phyloP scores from a whole-genome alignment of 345 rosid genomes.

The Eucalyptus pauciflora region DNA sequence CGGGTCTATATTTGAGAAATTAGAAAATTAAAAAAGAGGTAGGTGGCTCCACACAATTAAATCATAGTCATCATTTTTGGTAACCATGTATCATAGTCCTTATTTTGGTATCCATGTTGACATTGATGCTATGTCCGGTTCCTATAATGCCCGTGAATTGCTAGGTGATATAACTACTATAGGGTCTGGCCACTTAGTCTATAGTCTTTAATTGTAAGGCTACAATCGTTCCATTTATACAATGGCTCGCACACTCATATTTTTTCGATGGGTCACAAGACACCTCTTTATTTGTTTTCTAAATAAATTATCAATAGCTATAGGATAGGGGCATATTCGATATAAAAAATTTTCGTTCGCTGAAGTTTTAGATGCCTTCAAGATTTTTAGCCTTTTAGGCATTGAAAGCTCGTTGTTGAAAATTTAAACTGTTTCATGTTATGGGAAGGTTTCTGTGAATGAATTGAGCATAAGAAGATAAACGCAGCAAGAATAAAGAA shows the following conservation, averaged over 20 bases:
- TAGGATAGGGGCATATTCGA: accelerated
- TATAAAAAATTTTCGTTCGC: accelerated
- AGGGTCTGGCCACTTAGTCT: neutral
- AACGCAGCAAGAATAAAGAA: accelerated
- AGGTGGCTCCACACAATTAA: too few relatives aligned
- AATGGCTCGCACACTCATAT: neutral
- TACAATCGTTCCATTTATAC: neutral
- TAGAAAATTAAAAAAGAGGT: too few relatives aligned
- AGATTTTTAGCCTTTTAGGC: neutral
- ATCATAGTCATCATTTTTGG: neutral
- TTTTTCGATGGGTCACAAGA: accelerated
- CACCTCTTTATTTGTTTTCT: neutral
- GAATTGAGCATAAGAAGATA: neutral
- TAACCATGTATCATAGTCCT: too few relatives aligned
- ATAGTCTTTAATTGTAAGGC: neutral
- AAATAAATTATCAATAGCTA: too few relatives aligned
- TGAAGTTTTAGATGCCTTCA: neutral
- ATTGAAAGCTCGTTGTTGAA: accelerated
- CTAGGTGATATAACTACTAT: neutral
- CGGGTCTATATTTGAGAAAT: accelerated
- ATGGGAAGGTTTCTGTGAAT: accelerated
- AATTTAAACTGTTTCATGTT: too few relatives aligned
- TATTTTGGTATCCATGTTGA: too few relatives aligned
- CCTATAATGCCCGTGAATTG: accelerated
- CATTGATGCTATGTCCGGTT: neutral